Conservation (phyloP, 257 asterid species). For the Fraxinus anomala region DNA sequence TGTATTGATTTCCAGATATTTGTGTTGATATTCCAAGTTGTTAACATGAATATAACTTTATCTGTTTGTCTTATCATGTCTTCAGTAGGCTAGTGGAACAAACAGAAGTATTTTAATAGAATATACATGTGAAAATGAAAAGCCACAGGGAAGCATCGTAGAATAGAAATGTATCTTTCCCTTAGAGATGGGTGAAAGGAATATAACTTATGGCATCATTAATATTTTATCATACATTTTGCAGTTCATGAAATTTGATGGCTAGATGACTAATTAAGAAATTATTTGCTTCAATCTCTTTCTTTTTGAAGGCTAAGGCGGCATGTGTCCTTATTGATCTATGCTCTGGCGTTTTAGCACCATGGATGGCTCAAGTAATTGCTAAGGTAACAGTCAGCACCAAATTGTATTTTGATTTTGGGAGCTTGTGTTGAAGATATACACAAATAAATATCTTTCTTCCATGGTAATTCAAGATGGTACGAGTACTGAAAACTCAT, state of each 20-base stretch:
- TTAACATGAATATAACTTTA: constrained; percentile 4
- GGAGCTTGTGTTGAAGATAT: constrained; percentile 16
- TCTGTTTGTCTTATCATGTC: constrained; percentile 3
- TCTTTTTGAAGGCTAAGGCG: constrained; percentile 77
- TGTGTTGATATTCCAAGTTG: constrained; percentile 10
- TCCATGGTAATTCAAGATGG: neutral
- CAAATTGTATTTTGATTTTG: constrained; percentile 25
- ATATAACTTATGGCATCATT: constrained; percentile 2
- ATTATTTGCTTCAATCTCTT: constrained; percentile 28
- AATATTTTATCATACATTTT: constrained; percentile 23
- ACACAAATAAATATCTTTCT: neutral
- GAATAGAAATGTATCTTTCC: neutral
- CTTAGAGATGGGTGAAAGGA: constrained; percentile 13
- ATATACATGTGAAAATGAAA: constrained; percentile 16
- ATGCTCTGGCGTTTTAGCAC: constrained; percentile 86
- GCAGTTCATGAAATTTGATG: constrained; percentile 23
- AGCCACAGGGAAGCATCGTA: neutral
- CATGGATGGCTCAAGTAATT: constrained; percentile 92
- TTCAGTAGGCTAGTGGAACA: constrained; percentile 23
- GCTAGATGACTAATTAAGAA: constrained; percentile 20
- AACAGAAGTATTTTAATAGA: constrained; percentile 18
- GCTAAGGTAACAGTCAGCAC: constrained; percentile 61
- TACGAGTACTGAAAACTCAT: neutral
- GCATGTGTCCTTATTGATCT: constrained; percentile 91
- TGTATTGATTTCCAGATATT: neutral